Percentiles rank a stretch among this genome's conserved stretches.
Evolutionary conservation across 306 rosid species (phyloP).

Genomic region (Fragaria iinumae): DNA sequence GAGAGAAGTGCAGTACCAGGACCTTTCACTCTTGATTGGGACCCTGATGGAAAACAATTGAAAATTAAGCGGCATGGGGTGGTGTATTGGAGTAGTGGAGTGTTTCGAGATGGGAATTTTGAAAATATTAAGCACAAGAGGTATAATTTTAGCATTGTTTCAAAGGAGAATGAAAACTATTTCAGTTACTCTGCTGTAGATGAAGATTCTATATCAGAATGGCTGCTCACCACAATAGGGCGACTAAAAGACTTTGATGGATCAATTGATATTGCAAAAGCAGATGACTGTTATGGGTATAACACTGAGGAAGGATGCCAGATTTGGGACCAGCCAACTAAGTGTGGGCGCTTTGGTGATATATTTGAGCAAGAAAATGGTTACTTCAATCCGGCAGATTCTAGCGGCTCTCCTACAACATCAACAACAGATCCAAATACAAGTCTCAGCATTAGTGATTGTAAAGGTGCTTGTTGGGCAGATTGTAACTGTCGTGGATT

Average conservation of each 20-base stretch:
- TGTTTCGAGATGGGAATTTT: constrained; percentile 7
- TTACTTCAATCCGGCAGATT: neutral
- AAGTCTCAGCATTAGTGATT: constrained; percentile 7
- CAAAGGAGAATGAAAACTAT: neutral
- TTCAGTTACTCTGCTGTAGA: constrained; percentile 13
- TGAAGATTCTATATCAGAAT: neutral
- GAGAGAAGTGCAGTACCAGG: neutral
- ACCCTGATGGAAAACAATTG: neutral
- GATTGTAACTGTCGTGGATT: constrained; percentile 18
- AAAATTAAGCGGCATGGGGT: neutral
- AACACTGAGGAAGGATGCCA: neutral
- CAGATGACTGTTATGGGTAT: neutral
- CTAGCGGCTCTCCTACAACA: neutral
- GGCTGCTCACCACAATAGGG: neutral
- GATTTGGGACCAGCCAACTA: neutral
- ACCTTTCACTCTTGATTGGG: constrained; percentile 8
- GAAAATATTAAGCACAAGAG: neutral
- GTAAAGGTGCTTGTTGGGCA: constrained; percentile 7
- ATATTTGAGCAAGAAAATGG: neutral
- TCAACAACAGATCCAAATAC: neutral
- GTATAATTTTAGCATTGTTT: constrained; percentile 1
- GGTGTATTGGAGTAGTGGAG: constrained; percentile 12
- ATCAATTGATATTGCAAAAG: neutral
- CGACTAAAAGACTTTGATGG: neutral
- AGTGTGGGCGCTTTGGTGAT: neutral